phyloP scores from a whole-genome alignment of 495 filamentous ascomycete genomes.

The Neurospora sp. region DNA sequence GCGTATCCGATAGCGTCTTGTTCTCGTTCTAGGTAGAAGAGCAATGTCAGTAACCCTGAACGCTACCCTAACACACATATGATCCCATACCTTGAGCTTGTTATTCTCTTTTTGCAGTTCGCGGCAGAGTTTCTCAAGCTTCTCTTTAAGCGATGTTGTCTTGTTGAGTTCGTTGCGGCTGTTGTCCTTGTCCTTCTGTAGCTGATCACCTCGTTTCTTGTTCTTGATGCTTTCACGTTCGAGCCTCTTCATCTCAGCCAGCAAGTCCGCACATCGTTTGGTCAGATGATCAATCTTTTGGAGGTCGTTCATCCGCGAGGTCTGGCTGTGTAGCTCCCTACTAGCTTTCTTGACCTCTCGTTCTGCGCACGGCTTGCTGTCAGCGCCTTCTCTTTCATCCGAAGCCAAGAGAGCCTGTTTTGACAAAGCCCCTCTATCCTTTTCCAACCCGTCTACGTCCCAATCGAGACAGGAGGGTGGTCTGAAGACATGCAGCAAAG shows the following conservation, averaged over 20 bases:
- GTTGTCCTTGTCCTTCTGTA: slow-evolving; percentile 95
- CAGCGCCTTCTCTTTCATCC: slow-evolving; percentile 6
- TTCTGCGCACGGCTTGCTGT: slow-evolving; percentile 26
- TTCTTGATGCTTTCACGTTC: slow-evolving; percentile 91
- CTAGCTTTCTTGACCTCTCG: slow-evolving; percentile 83
- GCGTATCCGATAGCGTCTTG: slow-evolving; percentile 71
- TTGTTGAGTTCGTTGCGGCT: slow-evolving; percentile 78
- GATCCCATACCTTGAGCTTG: slow-evolving; percentile 69
- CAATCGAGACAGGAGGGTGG: not conserved
- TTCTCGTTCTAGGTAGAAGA: slow-evolving; percentile 64
- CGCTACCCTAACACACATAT: not conserved
- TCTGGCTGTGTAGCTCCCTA: slow-evolving; percentile 71
- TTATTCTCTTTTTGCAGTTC: slow-evolving; percentile 95
- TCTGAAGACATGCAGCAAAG: not conserved
- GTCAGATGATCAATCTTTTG: slow-evolving; percentile 76
- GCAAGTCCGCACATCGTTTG: slow-evolving; percentile 81
- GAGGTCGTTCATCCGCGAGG: slow-evolving; percentile 64
- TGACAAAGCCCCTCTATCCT: not conserved
- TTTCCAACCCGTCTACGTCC: not conserved
- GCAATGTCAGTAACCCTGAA: not conserved
- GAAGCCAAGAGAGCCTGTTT: not conserved
- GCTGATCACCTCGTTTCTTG: slow-evolving; percentile 86
- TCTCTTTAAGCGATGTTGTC: slow-evolving; percentile 78
- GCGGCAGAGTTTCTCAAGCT: slow-evolving; percentile 86
- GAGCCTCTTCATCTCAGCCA: slow-evolving; percentile 87